Evolutionary conservation across 257 asterid genomes (phyloP).

Genomic region (Lithospermum erythrorhizon): DNA sequence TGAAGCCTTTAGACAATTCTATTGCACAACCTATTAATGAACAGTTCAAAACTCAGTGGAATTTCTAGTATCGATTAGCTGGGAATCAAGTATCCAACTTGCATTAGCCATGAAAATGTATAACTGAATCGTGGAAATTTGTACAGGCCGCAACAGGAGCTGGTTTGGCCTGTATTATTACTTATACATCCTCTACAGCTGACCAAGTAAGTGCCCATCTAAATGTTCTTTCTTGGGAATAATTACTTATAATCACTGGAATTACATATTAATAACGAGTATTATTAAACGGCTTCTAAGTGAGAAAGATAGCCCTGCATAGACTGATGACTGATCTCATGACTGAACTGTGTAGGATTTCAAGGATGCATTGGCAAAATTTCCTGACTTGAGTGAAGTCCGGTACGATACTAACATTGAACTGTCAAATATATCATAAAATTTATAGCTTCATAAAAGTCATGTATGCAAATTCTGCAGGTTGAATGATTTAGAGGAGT

Average conservation of each 20-base stretch:
- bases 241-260: not conserved
- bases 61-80: not conserved
- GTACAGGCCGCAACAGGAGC: conserved; percentile 88
- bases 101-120: not conserved
- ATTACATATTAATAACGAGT: too few species aligned
- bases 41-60: not conserved
- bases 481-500: conserved; percentile 56
- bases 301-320: not conserved
- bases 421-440: not conserved
- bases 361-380: conserved; percentile 64
- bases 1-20: not conserved
- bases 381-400: conserved; percentile 72
- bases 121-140: not conserved
- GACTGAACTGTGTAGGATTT: conserved; percentile 43
- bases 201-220: conserved; percentile 40
- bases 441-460: not conserved
- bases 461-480: conserved; percentile 24
- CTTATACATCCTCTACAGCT: conserved; percentile 82
- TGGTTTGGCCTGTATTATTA: conserved; percentile 85
- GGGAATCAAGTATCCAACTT: not conserved
- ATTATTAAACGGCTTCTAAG: not conserved
- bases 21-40: not conserved
- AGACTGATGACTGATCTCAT: not conserved
- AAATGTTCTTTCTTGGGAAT: not conserved
- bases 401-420: conserved; percentile 26